These are phyloP conservation scores for Colletotrichum euphorbiae DNA, from an alignment of 2,329 filamentous ascomycete genomes.

Conservation along the genomic window DNA sequence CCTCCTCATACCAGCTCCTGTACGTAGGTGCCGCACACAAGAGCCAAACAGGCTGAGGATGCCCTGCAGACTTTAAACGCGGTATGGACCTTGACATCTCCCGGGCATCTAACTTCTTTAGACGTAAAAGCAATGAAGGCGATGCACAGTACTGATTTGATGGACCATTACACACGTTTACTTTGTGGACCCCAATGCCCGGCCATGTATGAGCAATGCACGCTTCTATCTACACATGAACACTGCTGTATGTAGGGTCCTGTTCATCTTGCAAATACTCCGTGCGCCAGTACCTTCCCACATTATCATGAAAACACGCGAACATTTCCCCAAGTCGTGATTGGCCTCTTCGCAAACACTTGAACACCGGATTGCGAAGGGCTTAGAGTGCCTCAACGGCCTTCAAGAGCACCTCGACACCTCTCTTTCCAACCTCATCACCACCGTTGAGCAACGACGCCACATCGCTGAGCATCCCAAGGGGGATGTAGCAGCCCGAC, in stretches of 20 bases:
- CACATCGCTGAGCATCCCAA: slow-evolving; percentile 90
- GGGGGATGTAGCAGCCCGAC: slow-evolving; percentile 82
- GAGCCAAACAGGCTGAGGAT: no score
- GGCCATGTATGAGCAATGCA: background rate
- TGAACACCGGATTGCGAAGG: background rate
- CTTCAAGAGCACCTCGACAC: slow-evolving; percentile 68
- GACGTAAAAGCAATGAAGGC: background rate
- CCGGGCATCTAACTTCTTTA: no score
- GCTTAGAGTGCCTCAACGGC: slow-evolving; percentile 69
- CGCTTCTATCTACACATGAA: slow-evolving; percentile 5
- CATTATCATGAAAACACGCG: slow-evolving; percentile 2
- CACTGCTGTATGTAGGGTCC: background rate
- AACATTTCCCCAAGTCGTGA: background rate
- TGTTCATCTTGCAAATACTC: background rate
- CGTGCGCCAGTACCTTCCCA: slow-evolving; percentile 1
- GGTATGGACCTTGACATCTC: no score
- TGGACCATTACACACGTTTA: background rate
- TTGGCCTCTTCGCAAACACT: background rate
- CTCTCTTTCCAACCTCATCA: slow-evolving; percentile 60
- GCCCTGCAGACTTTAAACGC: no score
- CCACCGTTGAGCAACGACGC: slow-evolving; percentile 77
- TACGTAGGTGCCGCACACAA: no score
- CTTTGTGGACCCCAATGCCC: background rate
- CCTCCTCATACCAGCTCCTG: no score
- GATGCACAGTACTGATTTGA: background rate